Evolutionary conservation across 2,329 filamentous ascomycete species (phyloP).

Genomic region (Xylariaceae sp.): DNA sequence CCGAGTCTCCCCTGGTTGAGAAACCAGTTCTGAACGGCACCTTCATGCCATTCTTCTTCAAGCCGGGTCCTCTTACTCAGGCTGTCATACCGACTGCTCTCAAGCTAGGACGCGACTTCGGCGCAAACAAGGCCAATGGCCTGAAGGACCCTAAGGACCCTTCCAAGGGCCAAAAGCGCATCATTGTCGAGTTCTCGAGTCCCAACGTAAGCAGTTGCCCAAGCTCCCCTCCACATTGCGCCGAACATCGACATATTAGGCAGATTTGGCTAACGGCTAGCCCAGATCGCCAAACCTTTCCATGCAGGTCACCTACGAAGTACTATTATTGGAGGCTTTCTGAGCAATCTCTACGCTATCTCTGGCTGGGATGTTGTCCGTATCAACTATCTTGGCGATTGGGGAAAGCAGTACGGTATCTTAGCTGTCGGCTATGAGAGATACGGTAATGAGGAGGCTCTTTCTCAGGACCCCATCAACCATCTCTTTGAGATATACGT

Average conservation of each 20-base stretch:
- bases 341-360: slow-evolving; percentile 62
- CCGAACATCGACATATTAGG: not conserved
- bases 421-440: slow-evolving; percentile 57
- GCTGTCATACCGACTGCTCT: slow-evolving; percentile 66
- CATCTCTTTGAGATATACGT: slow-evolving; percentile 71
- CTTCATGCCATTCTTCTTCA: slow-evolving; percentile 77
- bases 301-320: slow-evolving; percentile 69
- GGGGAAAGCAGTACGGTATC: slow-evolving; percentile 67
- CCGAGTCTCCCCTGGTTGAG: slow-evolving; percentile 66
- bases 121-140: slow-evolving; percentile 56
- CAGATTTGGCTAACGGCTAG: not conserved
- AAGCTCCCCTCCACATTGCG: slow-evolving; percentile 57
- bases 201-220: slow-evolving; percentile 58
- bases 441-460: slow-evolving; percentile 60
- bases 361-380: slow-evolving; percentile 66
- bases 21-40: slow-evolving; percentile 62
- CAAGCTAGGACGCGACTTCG: slow-evolving; percentile 54
- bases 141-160: slow-evolving; percentile 45
- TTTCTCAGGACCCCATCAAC: slow-evolving; percentile 60
- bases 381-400: slow-evolving; percentile 74
- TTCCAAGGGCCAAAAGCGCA: slow-evolving; percentile 39
- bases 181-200: slow-evolving; percentile 67
- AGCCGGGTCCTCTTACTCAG: slow-evolving; percentile 57
- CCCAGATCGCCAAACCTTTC: slow-evolving; percentile 58
- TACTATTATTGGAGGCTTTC: slow-evolving; percentile 70